phyloP scores from a whole-genome alignment of 108 stramenopile species.

The Asterionellopsis glacialis region DNA sequence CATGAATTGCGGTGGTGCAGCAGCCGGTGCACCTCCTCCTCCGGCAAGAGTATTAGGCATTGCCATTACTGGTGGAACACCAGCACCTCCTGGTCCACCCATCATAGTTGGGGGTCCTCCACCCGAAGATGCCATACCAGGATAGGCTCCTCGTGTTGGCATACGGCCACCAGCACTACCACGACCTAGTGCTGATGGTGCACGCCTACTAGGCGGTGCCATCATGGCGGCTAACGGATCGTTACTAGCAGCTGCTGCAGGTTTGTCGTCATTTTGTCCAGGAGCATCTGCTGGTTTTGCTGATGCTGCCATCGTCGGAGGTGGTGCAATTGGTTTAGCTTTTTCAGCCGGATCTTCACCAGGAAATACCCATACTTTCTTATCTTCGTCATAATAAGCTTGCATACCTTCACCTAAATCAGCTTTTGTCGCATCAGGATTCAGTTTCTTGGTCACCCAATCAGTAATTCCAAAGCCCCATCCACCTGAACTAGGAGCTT shows the following conservation, averaged over 20 bases:
- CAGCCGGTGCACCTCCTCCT: no score
- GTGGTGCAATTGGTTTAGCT: slow-evolving; percentile 71
- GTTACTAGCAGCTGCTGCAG: not conserved
- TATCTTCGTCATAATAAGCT: slow-evolving; percentile 69
- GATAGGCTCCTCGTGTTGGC: no score
- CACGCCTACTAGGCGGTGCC: slow-evolving; percentile 68
- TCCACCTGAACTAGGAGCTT: not conserved
- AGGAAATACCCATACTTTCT: slow-evolving; percentile 73
- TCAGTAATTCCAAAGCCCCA: slow-evolving; percentile 27
- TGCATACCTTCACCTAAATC: slow-evolving; percentile 66
- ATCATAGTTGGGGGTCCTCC: no score
- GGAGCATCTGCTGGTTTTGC: slow-evolving; percentile 16
- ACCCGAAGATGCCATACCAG: no score
- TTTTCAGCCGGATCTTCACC: slow-evolving; percentile 73
- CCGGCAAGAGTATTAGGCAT: no score
- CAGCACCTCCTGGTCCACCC: no score
- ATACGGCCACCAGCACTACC: not conserved
- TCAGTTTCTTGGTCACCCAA: slow-evolving; percentile 59
- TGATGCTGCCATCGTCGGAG: slow-evolving; percentile 46
- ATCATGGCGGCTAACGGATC: slow-evolving; percentile 90
- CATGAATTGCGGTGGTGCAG: slow-evolving; percentile 8
- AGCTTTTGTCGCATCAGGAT: slow-evolving; percentile 72
- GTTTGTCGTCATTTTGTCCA: slow-evolving; percentile 19
- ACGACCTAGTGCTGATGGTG: not conserved
- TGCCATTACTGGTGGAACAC: no score